Percentiles rank a stretch among this genome's conserved stretches.
phyloP scores from a whole-genome alignment of 2,329 filamentous ascomycete species.

The Apiospora rasikravindrae region DNA sequence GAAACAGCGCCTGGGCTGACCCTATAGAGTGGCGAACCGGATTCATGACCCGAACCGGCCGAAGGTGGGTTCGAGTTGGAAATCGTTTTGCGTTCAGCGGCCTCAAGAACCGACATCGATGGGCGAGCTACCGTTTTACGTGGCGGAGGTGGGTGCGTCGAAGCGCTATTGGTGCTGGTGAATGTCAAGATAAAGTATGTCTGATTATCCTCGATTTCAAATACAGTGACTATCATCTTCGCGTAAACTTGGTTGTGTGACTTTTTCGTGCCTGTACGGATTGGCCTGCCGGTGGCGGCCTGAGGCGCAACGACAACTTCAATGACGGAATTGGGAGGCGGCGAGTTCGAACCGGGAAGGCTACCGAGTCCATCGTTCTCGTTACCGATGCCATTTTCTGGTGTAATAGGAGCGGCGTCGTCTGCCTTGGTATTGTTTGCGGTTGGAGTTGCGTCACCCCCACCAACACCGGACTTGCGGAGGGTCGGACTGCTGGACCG shows the following conservation, averaged over 20 bases:
- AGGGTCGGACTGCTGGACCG: slow-evolving; percentile 21
- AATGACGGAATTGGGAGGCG: slow-evolving; percentile 60
- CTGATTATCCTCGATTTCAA: slow-evolving; percentile 69
- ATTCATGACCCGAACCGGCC: slow-evolving; percentile 52
- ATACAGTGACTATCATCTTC: slow-evolving; percentile 79
- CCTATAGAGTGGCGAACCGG: slow-evolving; percentile 51
- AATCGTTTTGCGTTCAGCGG: slow-evolving; percentile 52
- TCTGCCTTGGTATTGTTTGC: slow-evolving; percentile 35
- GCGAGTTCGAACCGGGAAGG: neutral
- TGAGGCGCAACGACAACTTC: slow-evolving; percentile 69
- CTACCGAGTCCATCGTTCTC: too few species aligned
- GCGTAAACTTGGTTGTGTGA: slow-evolving; percentile 58
- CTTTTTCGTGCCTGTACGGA: slow-evolving; percentile 38
- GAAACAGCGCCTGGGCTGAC: slow-evolving; percentile 57
- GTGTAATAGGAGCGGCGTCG: neutral
- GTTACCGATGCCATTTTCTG: neutral
- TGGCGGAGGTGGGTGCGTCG: slow-evolving; percentile 38
- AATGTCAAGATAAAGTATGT: slow-evolving; percentile 79
- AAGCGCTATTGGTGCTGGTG: slow-evolving; percentile 60
- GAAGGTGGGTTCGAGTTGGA: slow-evolving; percentile 52
- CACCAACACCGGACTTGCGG: slow-evolving; percentile 25
- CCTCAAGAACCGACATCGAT: slow-evolving; percentile 45
- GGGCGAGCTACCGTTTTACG: slow-evolving; percentile 47
- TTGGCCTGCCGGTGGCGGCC: slow-evolving; percentile 44
- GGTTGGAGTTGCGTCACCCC: slow-evolving; percentile 46